A percentile compares a stretch with the other conserved stretches of the same genome.
Evolutionary conservation across 768 basidiomycete genomes (phyloP).

Genomic region (Tremella mesenterica): DNA sequence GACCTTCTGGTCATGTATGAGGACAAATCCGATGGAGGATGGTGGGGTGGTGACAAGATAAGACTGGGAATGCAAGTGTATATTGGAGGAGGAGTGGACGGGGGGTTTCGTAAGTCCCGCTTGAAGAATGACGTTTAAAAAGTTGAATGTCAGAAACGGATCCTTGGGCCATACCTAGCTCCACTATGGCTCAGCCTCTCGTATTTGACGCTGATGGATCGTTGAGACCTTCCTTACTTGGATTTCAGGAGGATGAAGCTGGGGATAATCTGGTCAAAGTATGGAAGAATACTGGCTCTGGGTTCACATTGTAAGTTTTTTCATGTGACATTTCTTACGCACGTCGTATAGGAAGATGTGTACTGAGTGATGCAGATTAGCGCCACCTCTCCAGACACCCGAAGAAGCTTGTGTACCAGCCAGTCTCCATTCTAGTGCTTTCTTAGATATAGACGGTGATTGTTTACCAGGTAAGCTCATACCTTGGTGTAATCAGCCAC

Average conservation of each 20-base stretch:
- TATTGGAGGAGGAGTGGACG: constrained; percentile 56
- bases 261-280: constrained; percentile 46
- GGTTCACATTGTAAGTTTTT: constrained; percentile 59
- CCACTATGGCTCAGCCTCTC: constrained; percentile 69
- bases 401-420: constrained; percentile 60
- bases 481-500: not conserved
- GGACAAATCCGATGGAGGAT: constrained; percentile 45
- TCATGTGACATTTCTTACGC: not conserved
- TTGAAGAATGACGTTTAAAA: not conserved
- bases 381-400: constrained; percentile 55
- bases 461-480: constrained; percentile 69
- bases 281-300: constrained; percentile 75
- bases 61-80: constrained; percentile 64
- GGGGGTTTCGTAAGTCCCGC: constrained; percentile 33
- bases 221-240: constrained; percentile 80
- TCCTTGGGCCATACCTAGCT: constrained; percentile 38
- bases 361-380: constrained; percentile 46
- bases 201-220: constrained; percentile 78
- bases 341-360: not conserved
- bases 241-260: constrained; percentile 45
- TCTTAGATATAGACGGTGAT: constrained; percentile 89
- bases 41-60: constrained; percentile 40
- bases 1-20: constrained; percentile 82
- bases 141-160: not conserved
- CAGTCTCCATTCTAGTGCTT: constrained; percentile 87